These are phyloP conservation scores for Phallus indusiatus DNA, from an alignment of 768 basidiomycete species.

Conservation along the genomic window DNA sequence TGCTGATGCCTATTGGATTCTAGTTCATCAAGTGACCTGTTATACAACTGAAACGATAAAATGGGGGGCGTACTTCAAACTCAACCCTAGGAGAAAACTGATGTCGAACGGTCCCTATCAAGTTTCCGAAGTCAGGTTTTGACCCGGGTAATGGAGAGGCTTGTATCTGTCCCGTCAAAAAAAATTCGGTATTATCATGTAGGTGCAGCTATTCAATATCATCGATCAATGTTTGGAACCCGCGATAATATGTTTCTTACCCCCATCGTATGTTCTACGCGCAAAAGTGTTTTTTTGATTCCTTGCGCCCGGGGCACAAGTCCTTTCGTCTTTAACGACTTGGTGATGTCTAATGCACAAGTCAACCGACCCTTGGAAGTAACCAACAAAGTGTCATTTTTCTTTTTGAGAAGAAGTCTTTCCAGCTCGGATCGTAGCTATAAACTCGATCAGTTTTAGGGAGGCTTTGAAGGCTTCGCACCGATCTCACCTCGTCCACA, in stretches of 20 bases:
- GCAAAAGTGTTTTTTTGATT: not conserved
- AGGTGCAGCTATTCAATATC: not conserved
- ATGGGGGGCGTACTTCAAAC: constrained; percentile 25
- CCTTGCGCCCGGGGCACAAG: not conserved
- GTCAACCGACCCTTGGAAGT: not conserved
- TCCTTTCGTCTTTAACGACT: not conserved
- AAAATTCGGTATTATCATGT: constrained; percentile 15
- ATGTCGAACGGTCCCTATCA: constrained; percentile 66
- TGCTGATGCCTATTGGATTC: constrained; percentile 27
- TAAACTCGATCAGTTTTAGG: not conserved
- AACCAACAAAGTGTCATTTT: not conserved
- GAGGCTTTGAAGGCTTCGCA: not conserved
- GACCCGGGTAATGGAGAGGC: not conserved
- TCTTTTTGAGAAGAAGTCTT: not conserved
- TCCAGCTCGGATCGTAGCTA: constrained; percentile 5
- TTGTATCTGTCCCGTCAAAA: constrained; percentile 30
- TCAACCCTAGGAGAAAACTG: constrained; percentile 59
- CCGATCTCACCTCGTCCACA: constrained; percentile 2
- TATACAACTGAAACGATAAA: not conserved
- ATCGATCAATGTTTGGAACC: not conserved
- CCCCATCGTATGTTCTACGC: constrained; percentile 1
- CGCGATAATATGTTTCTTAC: not conserved
- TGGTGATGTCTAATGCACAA: not conserved
- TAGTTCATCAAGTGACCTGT: constrained; percentile 1
- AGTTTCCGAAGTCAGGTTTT: constrained; percentile 23